Percentiles rank a stretch among this genome's conserved stretches.
Evolutionary conservation across 1,284 basidiomycete genomes (phyloP).

Genomic region (Cutaneotrichosporon curvatum): DNA sequence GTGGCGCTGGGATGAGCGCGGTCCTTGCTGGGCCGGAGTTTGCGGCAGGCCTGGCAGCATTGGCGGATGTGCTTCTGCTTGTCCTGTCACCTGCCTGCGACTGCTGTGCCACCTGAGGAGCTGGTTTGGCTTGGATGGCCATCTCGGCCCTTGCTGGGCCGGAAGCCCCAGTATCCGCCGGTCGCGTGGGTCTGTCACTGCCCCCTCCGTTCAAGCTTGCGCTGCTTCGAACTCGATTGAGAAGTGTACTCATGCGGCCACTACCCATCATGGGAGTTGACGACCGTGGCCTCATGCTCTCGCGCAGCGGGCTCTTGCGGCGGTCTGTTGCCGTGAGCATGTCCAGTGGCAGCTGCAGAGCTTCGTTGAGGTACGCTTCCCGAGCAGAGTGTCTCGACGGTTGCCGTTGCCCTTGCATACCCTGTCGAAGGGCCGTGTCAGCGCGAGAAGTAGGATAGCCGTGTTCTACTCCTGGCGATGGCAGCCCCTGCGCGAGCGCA

Average conservation of each 20-base stretch:
- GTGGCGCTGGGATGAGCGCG: too few relatives aligned
- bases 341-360: constrained; percentile 31
- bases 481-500: constrained; percentile 3
- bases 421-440: background rate
- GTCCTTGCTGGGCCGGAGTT: too few relatives aligned
- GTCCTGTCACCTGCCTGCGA: too few relatives aligned
- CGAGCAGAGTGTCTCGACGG: constrained; percentile 2
- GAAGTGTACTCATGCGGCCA: background rate
- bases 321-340: constrained; percentile 23
- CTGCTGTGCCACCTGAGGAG: too few relatives aligned
- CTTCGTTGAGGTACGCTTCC: constrained; percentile 34
- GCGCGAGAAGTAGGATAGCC: background rate
- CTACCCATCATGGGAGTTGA: too few relatives aligned
- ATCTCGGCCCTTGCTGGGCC: background rate
- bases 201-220: background rate
- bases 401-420: background rate
- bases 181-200: too few relatives aligned
- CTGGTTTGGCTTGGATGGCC: too few relatives aligned
- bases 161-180: too few relatives aligned
- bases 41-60: too few relatives aligned
- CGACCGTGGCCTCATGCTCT: too few relatives aligned
- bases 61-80: too few relatives aligned
- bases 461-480: background rate
- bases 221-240: background rate
- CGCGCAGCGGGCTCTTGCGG: background rate